phyloP scores from a whole-genome alignment of 2,329 filamentous ascomycete genomes.

The Zymoseptoria pseudotritici region DNA sequence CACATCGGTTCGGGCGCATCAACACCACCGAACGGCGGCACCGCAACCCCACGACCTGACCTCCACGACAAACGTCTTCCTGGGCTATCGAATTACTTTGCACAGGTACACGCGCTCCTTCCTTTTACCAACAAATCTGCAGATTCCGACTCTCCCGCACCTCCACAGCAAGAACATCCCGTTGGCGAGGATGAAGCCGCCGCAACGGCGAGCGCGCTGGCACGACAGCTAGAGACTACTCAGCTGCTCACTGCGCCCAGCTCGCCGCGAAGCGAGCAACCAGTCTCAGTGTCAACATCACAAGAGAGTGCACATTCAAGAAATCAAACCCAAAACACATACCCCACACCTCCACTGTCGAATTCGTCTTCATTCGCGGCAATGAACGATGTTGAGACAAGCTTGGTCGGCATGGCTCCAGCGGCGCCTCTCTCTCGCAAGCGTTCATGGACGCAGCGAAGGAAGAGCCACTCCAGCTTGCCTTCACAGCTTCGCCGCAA shows the following conservation, averaged over 20 bases:
- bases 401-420: slow-evolving; percentile 10
- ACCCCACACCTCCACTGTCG: slow-evolving; percentile 37
- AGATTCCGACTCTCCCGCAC: slow-evolving; percentile 23
- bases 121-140: slow-evolving; percentile 34
- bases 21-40: slow-evolving; percentile 65
- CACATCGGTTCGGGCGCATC: slow-evolving; percentile 74
- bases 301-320: not conserved
- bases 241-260: slow-evolving; percentile 30
- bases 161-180: slow-evolving; percentile 21
- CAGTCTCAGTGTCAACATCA: slow-evolving; percentile 23
- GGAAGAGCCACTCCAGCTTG: slow-evolving; percentile 17
- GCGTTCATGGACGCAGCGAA: slow-evolving; percentile 20
- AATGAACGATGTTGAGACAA: slow-evolving; percentile 22
- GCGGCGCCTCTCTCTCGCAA: slow-evolving; percentile 17
- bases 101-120: slow-evolving; percentile 94
- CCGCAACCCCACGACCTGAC: slow-evolving; percentile 90
- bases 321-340: slow-evolving; percentile 17
- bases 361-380: slow-evolving; percentile 32
- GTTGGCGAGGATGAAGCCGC: slow-evolving; percentile 10
- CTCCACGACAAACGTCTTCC: slow-evolving; percentile 83
- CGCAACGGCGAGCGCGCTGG: slow-evolving; percentile 8
- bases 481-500: slow-evolving; percentile 29
- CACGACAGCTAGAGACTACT: slow-evolving; percentile 8
- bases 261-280: slow-evolving; percentile 23
- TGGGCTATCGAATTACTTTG: slow-evolving; percentile 90